These are phyloP conservation scores for Pseudogymnoascus sp. DNA, from an alignment of 2,329 filamentous ascomycete species.

Conservation along the genomic window DNA sequence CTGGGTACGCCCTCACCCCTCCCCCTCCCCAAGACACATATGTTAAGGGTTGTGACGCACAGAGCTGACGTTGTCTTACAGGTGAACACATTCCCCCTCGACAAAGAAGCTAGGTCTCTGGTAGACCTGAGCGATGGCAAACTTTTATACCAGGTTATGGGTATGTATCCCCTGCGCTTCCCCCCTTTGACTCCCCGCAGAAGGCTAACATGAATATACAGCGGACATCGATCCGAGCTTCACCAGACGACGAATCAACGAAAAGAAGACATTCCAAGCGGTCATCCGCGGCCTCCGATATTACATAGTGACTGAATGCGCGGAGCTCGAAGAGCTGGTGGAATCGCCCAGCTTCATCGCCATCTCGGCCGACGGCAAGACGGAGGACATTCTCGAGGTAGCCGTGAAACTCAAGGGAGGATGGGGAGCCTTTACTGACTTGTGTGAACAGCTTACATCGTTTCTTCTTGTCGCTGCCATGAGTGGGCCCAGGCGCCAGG, in stretches of 20 bases:
- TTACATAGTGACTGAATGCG: constrained; percentile 46
- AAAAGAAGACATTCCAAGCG: constrained; percentile 44
- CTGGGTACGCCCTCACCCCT: constrained; percentile 36
- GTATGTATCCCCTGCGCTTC: constrained; percentile 26
- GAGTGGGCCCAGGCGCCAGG: constrained; percentile 46
- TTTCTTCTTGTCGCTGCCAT: constrained; percentile 55
- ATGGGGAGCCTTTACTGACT: constrained; percentile 17
- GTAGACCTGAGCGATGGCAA: constrained; percentile 28
- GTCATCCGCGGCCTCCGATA: constrained; percentile 46
- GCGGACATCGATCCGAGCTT: constrained; percentile 52
- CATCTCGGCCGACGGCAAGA: constrained; percentile 48
- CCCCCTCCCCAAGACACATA: constrained; percentile 5
- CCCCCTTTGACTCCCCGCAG: background rate
- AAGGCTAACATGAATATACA: constrained; percentile 34
- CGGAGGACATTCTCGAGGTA: constrained; percentile 46
- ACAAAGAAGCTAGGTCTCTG: constrained; percentile 22
- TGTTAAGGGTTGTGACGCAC: constrained; percentile 1
- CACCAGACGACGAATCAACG: constrained; percentile 44
- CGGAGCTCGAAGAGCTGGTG: constrained; percentile 43
- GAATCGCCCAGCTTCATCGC: constrained; percentile 48
- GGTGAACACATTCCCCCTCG: constrained; percentile 29
- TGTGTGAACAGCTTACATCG: constrained; percentile 45
- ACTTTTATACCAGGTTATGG: constrained; percentile 26
- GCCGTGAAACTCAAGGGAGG: constrained; percentile 6
- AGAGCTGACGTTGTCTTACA: constrained; percentile 19